Base-by-base conservation (phyloP, 1,284 basidiomycete species). In the Volvariella surrecta region DNA sequence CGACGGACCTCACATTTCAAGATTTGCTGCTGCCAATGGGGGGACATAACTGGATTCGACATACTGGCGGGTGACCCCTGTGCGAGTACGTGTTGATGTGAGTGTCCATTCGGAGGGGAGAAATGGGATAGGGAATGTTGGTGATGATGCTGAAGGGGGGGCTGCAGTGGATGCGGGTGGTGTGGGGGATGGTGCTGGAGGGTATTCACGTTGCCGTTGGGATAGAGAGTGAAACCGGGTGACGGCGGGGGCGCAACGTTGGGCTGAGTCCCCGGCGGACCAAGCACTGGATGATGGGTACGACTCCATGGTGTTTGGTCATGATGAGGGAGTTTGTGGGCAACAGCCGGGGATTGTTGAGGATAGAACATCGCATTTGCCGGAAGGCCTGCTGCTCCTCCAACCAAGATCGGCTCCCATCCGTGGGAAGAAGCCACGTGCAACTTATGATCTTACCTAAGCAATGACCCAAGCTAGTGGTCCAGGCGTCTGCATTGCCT, bases 1-100 rank as follows among this genome's bases (percentile, higher is more conserved):
- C 46, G 40, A 58, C 77, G 49, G 55, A 85, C 84, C 68, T 88
- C 84, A 60, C 75, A 88, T 60, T 88, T 88, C 58, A 88, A 68
- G 53, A 88, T 62, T 61, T 88, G 85, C 54, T 86, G 79, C 54
- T 86, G 82, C 85, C 84, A 88, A 50, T 88, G 85, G 4, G 76
- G 74, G 19, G 72, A 76, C 51, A 85, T 76, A 52, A 79, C 73
- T 63, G 79, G 79, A 44, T 72, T 69, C 2, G 63, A 56, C 17
- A 67, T 63, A 37, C 70, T 71, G n/a, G 72, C 77, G 19, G 85
- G 82, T 3, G 82, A 84, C n/a, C 70, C 74, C 56, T 80, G 77
- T 9, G 69, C 67, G n/a, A 80, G 58, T 9, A 61, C 66, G 53
- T 76, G 73, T 44, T 74, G 72, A 34, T 74, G 70, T 11, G 68